Evolutionary conservation across 2,329 filamentous ascomycete genomes (phyloP), one percentile per base, ranked within the genome.

Genomic region (Ascochyta koolunga): DNA sequence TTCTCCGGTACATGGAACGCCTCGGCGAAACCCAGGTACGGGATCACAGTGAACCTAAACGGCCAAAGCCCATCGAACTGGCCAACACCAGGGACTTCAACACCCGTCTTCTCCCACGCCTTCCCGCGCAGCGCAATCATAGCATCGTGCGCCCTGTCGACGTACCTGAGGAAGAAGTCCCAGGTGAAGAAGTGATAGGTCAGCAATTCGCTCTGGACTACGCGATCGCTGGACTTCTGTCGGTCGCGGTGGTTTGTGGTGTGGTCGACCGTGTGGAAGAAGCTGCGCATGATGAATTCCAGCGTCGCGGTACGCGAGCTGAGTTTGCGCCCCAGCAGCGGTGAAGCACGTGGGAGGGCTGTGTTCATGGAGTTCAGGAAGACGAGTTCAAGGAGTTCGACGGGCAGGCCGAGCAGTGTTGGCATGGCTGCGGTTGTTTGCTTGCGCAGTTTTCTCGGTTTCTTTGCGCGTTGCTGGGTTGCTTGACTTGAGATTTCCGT

Each of bases 321-420:
- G 5, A 75, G 63, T 43, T 63, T 71, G n/a, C 56, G 66, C 41
- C 68, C 72, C 4, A 75, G 50, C 7, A 59, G 53, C 4, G 64
- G 66, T 7, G 68, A 74, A 16, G 64, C 61, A 7, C 65, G 65
- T 22, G 72, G 71, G 15, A 75, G 67, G 1, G 66, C 56, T 5
- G 67, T 65, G 53, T 73, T 75, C 70, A 72, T 72, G 53, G 67
- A 71, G 46, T 71, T 50, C 7, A 75, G 61, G 36, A 75, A 75
- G 8, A 75, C 65, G 5, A 71, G 67, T 54, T 74, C 70, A 15
- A 75, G 62, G 7, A 75, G 52, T 52, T 75, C 72, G 35, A 65
- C 62, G 2, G 72, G 72, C 8, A 75, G 66, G 13, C 65, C 68
- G 59, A 71, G 63, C 15, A 75, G 67, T 0, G 67, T 68, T 5